These are phyloP conservation scores for Tricholoma hemisulphureum DNA, from an alignment of 768 basidiomycete species.

Conservation along the genomic window DNA sequence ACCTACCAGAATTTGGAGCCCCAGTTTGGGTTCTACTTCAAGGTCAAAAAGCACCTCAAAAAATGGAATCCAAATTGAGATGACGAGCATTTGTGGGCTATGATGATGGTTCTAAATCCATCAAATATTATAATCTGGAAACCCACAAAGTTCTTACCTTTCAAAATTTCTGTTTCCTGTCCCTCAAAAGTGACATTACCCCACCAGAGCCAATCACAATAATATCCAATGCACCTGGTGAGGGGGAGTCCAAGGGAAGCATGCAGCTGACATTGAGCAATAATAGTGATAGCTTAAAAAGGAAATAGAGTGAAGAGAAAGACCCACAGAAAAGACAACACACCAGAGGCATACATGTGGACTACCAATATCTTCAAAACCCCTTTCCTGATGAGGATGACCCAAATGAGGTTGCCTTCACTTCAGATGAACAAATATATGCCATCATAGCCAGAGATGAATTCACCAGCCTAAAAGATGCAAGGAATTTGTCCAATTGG, in stretches of 20 bases:
- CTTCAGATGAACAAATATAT: background rate
- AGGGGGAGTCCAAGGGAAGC: background rate
- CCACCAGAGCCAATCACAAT: background rate
- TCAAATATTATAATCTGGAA: background rate
- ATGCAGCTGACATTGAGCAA: background rate
- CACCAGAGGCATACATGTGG: no score
- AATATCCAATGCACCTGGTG: background rate
- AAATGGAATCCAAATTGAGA: background rate
- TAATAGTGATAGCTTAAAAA: background rate
- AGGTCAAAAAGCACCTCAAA: background rate
- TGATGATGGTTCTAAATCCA: background rate
- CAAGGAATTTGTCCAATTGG: no score
- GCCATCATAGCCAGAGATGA: background rate
- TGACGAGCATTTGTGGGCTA: background rate
- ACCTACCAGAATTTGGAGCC: constrained; percentile 4
- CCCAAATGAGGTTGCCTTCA: background rate
- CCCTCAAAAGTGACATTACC: background rate
- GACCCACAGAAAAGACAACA: no score
- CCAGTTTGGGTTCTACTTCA: background rate
- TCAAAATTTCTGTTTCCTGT: background rate
- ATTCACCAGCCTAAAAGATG: background rate
- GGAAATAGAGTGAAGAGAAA: background rate
- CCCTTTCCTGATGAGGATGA: no score
- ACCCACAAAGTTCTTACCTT: background rate
- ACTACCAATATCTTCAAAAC: no score